Evolutionary conservation across 2,329 filamentous ascomycete genomes (phyloP).

Genomic region (Aureobasidium sp.): DNA sequence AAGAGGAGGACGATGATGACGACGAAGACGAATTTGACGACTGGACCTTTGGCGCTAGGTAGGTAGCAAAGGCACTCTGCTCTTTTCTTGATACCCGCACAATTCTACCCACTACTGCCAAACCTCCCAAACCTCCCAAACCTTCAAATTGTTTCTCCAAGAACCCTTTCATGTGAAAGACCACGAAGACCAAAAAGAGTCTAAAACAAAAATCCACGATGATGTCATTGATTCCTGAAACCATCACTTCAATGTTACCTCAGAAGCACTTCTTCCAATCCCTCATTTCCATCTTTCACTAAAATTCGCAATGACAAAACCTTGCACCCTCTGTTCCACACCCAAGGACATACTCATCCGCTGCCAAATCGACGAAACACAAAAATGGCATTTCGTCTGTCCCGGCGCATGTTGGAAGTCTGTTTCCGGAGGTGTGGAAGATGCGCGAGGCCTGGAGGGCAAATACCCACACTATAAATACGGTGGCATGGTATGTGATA

Average conservation of each 20-base stretch:
- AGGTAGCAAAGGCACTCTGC: not conserved
- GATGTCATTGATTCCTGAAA: not conserved
- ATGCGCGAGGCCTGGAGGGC: conserved; percentile 36
- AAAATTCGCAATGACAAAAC: conserved; percentile 25
- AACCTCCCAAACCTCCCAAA: too few relatives aligned
- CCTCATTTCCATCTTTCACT: not conserved
- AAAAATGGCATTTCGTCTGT: conserved; percentile 40
- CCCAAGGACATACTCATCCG: conserved; percentile 35
- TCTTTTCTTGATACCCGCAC: conserved; percentile 9
- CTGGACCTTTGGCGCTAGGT: conserved; percentile 21
- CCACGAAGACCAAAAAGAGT: not conserved
- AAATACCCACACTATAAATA: conserved; percentile 33
- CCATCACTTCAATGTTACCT: not conserved
- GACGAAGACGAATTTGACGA: conserved; percentile 21
- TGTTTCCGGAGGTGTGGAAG: conserved; percentile 38
- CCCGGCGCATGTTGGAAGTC: conserved; percentile 37
- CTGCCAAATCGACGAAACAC: conserved; percentile 36
- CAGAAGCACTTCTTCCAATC: not conserved
- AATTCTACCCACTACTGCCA: not conserved
- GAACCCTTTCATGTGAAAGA: not conserved
- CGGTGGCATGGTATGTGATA: conserved; percentile 27
- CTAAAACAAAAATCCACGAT: not conserved
- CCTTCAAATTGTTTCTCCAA: not conserved
- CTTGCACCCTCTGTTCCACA: conserved; percentile 35
- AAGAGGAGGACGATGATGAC: conserved; percentile 19